Evolutionary conservation across 1,139 yeast species (phyloP).

Genomic region (Scheffersomyces titani): DNA sequence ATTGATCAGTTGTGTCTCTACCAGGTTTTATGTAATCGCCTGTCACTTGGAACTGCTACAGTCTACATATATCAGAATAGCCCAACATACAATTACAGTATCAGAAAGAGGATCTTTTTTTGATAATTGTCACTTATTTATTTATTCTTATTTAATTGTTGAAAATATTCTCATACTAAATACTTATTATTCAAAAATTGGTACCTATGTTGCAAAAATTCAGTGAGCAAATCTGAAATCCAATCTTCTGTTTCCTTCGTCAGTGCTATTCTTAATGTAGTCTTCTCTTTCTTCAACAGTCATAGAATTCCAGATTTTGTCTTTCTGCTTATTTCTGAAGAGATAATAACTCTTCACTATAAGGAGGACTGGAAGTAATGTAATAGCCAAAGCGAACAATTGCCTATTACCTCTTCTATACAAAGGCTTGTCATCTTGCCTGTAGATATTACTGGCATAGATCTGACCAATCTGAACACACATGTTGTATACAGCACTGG

Average conservation of each 20-base stretch:
- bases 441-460: constrained; percentile 13
- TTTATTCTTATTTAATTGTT: background rate
- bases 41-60: background rate
- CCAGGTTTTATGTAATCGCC: background rate
- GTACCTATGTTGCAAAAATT: background rate
- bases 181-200: background rate
- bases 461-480: constrained; percentile 15
- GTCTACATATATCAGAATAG: too few relatives aligned
- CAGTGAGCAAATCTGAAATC: constrained; percentile 44
- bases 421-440: constrained; percentile 15
- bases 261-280: constrained; percentile 40
- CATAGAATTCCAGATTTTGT: constrained; percentile 48
- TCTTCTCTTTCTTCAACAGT: constrained; percentile 45
- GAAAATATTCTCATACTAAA: too few relatives aligned
- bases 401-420: constrained; percentile 14
- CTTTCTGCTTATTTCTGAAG: constrained; percentile 48
- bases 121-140: background rate
- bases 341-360: constrained; percentile 36
- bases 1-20: background rate
- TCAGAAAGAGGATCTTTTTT: too few relatives aligned
- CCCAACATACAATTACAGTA: background rate
- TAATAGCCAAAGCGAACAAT: constrained; percentile 13
- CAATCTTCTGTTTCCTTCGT: constrained; percentile 53
- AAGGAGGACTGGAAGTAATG: constrained; percentile 9
- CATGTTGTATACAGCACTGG: constrained; percentile 18